Percentiles rank a stretch among this genome's conserved stretches.
Conservation (phyloP, 495 filamentous ascomycete genomes). For the Penicillium lividum region DNA sequence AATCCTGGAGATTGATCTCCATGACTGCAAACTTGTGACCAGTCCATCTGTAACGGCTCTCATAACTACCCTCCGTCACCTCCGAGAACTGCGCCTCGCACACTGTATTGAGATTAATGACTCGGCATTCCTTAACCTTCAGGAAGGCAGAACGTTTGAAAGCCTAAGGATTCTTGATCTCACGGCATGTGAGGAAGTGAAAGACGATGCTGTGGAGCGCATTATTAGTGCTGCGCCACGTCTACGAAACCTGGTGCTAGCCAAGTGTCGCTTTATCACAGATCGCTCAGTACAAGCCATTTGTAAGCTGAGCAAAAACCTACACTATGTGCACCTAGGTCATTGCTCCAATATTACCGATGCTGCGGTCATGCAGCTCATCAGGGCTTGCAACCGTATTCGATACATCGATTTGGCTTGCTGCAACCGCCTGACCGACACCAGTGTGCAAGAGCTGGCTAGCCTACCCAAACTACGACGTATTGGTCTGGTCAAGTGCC, state of each 20-base stretch:
- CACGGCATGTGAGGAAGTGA: slow-evolving; percentile 79
- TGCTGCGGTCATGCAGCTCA: slow-evolving; percentile 75
- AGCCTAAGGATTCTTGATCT: slow-evolving; percentile 91
- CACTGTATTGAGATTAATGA: slow-evolving; percentile 84
- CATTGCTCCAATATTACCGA: slow-evolving; percentile 94
- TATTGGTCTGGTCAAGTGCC: slow-evolving; percentile 94
- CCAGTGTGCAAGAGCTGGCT: slow-evolving; percentile 81
- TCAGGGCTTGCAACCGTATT: slow-evolving; percentile 86
- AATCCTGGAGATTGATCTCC: slow-evolving; percentile 94
- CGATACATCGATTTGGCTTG: slow-evolving; percentile 97
- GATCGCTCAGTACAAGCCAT: slow-evolving; percentile 87
- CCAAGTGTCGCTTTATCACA: slow-evolving; percentile 91
- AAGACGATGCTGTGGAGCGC: slow-evolving; percentile 81
- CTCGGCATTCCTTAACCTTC: slow-evolving; percentile 80
- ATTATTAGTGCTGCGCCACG: slow-evolving; percentile 86
- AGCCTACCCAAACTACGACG: slow-evolving; percentile 87
- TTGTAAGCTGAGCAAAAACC: slow-evolving; percentile 85
- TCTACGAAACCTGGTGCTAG: slow-evolving; percentile 86
- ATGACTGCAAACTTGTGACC: slow-evolving; percentile 77
- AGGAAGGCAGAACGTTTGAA: slow-evolving; percentile 68
- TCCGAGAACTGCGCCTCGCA: slow-evolving; percentile 85
- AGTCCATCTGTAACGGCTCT: slow-evolving; percentile 79
- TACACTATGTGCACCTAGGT: slow-evolving; percentile 94
- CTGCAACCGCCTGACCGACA: slow-evolving; percentile 86
- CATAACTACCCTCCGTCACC: slow-evolving; percentile 69